Evolutionary conservation across 2,329 filamentous ascomycete genomes (phyloP).

Genomic region (Aspergillus fumigatiaffinis): DNA sequence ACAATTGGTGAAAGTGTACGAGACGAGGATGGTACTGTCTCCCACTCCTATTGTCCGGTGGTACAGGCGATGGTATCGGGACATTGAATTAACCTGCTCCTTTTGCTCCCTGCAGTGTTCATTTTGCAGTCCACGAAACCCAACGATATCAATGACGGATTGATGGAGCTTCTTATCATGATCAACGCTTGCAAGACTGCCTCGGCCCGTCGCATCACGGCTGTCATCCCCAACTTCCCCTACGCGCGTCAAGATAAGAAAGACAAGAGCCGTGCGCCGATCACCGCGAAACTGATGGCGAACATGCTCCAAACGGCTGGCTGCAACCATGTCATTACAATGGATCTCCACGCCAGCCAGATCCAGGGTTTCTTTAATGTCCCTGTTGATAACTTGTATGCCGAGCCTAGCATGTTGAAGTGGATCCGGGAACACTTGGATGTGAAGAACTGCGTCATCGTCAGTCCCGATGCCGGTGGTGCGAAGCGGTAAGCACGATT

Average conservation of each 20-base stretch:
- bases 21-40: constrained; percentile 78
- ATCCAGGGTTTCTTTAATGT: constrained; percentile 96
- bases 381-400: constrained; percentile 78
- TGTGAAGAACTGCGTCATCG: constrained; percentile 82
- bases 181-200: constrained; percentile 90
- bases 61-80: neutral
- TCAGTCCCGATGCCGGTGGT: constrained; percentile 90
- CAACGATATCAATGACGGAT: constrained; percentile 93
- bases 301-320: constrained; percentile 97
- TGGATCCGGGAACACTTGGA: constrained; percentile 87
- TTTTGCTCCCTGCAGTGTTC: constrained; percentile 59
- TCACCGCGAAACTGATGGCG: constrained; percentile 90
- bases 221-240: constrained; percentile 92
- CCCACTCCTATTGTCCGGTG: constrained; percentile 7
- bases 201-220: constrained; percentile 85
- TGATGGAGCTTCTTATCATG: constrained; percentile 98
- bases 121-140: constrained; percentile 93
- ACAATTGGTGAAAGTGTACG: constrained; percentile 94
- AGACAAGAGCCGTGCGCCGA: constrained; percentile 91
- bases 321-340: constrained; percentile 90
- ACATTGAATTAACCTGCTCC: constrained; percentile 6
- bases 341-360: constrained; percentile 92
- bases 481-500: constrained; percentile 66
- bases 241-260: constrained; percentile 98
- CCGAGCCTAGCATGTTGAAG: constrained; percentile 83